Base-by-base conservation (phyloP, 1,284 basidiomycete species). In the Naganishia albida region DNA sequence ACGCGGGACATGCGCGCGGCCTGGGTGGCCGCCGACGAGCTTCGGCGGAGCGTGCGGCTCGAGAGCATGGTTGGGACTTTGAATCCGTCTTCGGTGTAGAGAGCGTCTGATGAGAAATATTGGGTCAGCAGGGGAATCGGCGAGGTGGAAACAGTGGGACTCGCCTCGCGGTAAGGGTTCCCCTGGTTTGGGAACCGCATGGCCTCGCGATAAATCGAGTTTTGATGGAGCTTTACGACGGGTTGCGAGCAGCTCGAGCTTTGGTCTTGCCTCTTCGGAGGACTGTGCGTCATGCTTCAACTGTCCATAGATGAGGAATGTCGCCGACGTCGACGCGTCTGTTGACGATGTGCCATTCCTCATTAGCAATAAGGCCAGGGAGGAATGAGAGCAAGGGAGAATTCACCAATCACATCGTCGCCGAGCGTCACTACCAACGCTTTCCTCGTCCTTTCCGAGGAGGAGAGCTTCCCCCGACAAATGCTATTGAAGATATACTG, bases 91-190 rank as follows among this genome's bases (percentile, higher is more conserved):
- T 67, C 13, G 72, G 74, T 50, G 54, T 76, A 72, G 0, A 76
- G 72, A 0, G 77, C 70, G 10, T 73, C 72, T 73, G 59, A 34
- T 26, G 20, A 13, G 18, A 3, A n/a, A 12, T 25, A 15, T 50
- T 49, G 26, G 18, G 44, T 62, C 20, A 44, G 52, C 59, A 16
- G n/a, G 15, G 7, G 13, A 23, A 49, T 66, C 43, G 26, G 34
- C 12, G 8, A n/a, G n/a, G 7, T 6, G 15, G 30, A 15, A 7
- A 26, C 10, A 1, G 26, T 23, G 15, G 15, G 12, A 66, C 74
- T 67, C 54, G 76, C 75, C 72, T 65, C 78, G 70, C n/a, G 78
- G 78, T 10, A 80, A 66, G 0, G 78, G 78, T 59, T 80, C 77
- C 20, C 78, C 78, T n/a, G 78, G 78, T 39, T 73, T 64, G 25